Evolutionary conservation across 805 yeast genomes (phyloP).

Genomic region (Candida orba): DNA sequence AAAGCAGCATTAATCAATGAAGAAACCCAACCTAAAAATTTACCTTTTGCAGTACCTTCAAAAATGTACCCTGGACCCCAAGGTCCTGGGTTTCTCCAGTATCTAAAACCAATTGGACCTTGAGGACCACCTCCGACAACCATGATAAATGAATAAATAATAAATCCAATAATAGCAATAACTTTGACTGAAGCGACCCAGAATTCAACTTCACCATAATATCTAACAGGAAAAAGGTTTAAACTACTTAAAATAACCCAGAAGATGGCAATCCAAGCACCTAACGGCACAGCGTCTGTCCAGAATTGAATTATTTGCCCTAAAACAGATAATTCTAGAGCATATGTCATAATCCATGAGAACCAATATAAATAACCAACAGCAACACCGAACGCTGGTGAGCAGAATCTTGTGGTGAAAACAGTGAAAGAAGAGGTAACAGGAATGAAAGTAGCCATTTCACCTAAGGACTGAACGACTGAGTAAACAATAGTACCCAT

Average conservation of each 20-base stretch:
- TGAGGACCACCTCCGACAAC: constrained; percentile 66
- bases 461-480: constrained; percentile 68
- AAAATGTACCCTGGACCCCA: constrained; percentile 62
- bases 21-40: constrained; percentile 63
- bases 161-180: constrained; percentile 62
- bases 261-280: constrained; percentile 67
- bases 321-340: constrained; percentile 64
- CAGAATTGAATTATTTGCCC: constrained; percentile 60
- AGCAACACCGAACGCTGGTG: constrained; percentile 66
- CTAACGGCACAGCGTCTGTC: constrained; percentile 63
- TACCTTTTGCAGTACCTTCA: constrained; percentile 40
- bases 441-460: constrained; percentile 78
- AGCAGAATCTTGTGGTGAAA: constrained; percentile 59
- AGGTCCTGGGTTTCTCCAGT: constrained; percentile 76
- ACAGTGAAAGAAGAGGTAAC: constrained; percentile 61
- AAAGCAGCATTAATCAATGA: constrained; percentile 68
- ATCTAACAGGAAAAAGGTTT: constrained; percentile 62
- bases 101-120: constrained; percentile 72
- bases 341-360: constrained; percentile 71
- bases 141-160: constrained; percentile 60
- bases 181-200: constrained; percentile 68
- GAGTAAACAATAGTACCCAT: constrained; percentile 60
- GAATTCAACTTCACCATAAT: constrained; percentile 21
- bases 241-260: constrained; percentile 46
- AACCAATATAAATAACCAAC: constrained; percentile 72